Evolutionary conservation across 306 rosid genomes (phyloP).

Genomic region (Cucurbita pepo): DNA sequence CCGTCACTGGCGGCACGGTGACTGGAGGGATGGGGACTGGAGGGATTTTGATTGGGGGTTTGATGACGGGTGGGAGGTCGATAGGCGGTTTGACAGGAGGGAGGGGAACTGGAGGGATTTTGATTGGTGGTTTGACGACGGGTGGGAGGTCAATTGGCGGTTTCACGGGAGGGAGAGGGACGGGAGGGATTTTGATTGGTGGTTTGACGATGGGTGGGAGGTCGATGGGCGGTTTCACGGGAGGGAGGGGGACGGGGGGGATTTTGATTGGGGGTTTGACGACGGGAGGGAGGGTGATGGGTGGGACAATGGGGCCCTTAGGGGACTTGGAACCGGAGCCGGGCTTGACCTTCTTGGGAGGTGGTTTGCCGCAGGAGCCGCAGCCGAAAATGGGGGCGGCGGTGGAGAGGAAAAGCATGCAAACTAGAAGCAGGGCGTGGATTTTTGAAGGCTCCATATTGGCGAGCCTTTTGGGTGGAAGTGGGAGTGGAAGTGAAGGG

Average conservation of each 20-base stretch:
- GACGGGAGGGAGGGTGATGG: conserved; percentile 15
- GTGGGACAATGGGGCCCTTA: conserved; percentile 13
- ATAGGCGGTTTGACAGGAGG: background rate
- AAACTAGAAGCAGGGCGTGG: conserved; percentile 48
- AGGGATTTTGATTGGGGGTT: no score
- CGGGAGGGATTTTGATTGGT: conserved; percentile 4
- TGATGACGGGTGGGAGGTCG: no score
- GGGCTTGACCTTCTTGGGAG: conserved; percentile 21
- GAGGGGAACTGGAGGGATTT: conserved; percentile 3
- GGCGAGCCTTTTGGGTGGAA: background rate
- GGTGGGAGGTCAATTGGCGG: no score
- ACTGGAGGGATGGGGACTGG: background rate
- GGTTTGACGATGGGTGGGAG: conserved; percentile 6
- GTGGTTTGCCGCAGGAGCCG: conserved; percentile 38
- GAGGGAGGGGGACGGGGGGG: background rate
- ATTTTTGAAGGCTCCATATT: conserved; percentile 47
- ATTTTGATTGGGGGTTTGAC: background rate
- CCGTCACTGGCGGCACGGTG: background rate
- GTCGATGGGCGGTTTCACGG: conserved; percentile 5
- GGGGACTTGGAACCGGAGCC: conserved; percentile 15
- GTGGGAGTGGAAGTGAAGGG: conserved; percentile 9
- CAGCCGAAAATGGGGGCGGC: conserved; percentile 62
- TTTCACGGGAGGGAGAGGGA: background rate
- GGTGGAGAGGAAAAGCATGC: conserved; percentile 62
- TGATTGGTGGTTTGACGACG: no score